Percentiles rank a stretch among this genome's conserved stretches.
Conservation (phyloP, 352 stramenopile genomes). For the Blastocystis sp. region DNA sequence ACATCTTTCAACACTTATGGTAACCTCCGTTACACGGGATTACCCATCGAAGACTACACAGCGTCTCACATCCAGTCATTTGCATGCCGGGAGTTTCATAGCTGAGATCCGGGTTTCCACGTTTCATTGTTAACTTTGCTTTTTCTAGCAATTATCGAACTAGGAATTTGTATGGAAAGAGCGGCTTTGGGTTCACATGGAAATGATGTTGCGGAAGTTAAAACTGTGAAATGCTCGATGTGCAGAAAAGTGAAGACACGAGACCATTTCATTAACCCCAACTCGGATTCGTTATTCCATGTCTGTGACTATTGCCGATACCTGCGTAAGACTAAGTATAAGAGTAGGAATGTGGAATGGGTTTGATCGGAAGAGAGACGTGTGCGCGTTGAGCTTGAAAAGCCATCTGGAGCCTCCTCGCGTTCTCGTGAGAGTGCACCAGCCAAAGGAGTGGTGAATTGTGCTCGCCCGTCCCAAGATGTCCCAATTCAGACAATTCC, state of each 20-base stretch:
- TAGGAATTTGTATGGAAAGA: slow-evolving; percentile 26
- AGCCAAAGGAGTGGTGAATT: background rate
- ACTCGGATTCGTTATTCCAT: slow-evolving; percentile 21
- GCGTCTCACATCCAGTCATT: too few species aligned
- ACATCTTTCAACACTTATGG: too few species aligned
- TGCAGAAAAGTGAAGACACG: slow-evolving; percentile 48
- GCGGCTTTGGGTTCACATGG: background rate
- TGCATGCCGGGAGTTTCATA: too few species aligned
- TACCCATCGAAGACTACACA: too few species aligned
- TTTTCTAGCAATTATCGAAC: too few species aligned
- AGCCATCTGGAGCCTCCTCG: background rate
- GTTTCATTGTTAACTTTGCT: too few species aligned
- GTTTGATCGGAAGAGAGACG: slow-evolving; percentile 37
- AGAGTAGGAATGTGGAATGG: background rate
- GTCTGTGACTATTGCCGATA: slow-evolving; percentile 48
- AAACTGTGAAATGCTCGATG: slow-evolving; percentile 52
- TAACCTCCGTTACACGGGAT: too few species aligned
- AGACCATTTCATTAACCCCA: slow-evolving; percentile 53
- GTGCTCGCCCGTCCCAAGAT: too few species aligned
- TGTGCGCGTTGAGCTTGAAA: slow-evolving; percentile 22
- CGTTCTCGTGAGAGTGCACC: background rate
- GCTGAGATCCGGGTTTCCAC: too few species aligned
- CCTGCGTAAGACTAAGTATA: slow-evolving; percentile 51
- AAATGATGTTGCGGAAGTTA: slow-evolving; percentile 4
- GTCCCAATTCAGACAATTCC: too few species aligned